Percentiles rank a stretch among this genome's conserved stretches.
phyloP scores from a whole-genome alignment of 192 early-diverging fungal genomes.

The Backusella parvicylindrica region DNA sequence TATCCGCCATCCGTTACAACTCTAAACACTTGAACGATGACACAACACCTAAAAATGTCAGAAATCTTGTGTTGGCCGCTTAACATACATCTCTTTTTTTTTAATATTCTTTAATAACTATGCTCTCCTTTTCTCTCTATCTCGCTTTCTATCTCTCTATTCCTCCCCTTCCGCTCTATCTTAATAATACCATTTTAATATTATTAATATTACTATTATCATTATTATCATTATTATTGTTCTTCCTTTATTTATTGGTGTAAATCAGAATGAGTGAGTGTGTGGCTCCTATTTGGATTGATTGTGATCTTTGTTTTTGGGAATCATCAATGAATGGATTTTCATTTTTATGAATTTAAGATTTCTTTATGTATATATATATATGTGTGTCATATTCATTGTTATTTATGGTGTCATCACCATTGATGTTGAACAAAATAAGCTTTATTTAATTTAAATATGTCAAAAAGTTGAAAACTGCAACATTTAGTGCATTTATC shows the following conservation, averaged over 20 bases:
- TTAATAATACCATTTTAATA: not conserved
- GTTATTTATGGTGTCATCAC: too few relatives aligned
- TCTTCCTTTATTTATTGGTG: not conserved
- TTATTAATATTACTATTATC: not conserved
- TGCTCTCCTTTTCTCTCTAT: not conserved
- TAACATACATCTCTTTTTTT: not conserved
- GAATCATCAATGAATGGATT: not conserved
- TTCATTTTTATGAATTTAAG: not conserved
- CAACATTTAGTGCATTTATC: not conserved
- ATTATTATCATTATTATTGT: not conserved
- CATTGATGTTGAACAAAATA: not conserved
- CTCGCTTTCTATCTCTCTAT: not conserved
- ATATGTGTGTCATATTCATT: too few relatives aligned
- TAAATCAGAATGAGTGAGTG: not conserved
- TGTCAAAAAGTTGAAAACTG: not conserved
- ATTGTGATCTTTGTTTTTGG: not conserved
- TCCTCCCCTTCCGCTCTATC: not conserved
- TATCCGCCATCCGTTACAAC: slow-evolving; percentile 73
- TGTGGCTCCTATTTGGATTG: too few relatives aligned
- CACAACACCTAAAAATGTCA: slow-evolving; percentile 67
- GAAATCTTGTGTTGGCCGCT: slow-evolving; percentile 41
- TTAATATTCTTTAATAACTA: not conserved
- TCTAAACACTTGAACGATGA: slow-evolving; percentile 81
- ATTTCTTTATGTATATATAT: too few relatives aligned
- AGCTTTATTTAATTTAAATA: not conserved